phyloP scores from a whole-genome alignment of 1,284 basidiomycete genomes.

The Melampsora americana region DNA sequence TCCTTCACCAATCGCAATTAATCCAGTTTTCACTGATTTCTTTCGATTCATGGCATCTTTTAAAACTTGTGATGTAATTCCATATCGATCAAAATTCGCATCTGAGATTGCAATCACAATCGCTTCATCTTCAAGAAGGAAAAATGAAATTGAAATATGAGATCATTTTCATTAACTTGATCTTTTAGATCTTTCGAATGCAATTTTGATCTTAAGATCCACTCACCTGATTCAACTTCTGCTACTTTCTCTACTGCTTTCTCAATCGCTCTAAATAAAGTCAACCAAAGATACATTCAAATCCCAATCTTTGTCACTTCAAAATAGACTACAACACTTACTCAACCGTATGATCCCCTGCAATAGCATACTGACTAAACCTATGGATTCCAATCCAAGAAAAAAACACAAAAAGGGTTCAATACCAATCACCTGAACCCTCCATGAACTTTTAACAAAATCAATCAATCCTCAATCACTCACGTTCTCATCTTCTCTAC shows the following conservation, averaged over 20 bases:
- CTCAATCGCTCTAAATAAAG: neutral
- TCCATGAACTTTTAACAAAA: too few species aligned
- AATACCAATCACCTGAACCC: too few species aligned
- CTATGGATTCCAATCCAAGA: neutral
- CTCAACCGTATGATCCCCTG: conserved; percentile 24
- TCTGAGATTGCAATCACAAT: conserved; percentile 55
- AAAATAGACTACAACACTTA: neutral
- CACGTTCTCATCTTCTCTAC: conserved; percentile 44
- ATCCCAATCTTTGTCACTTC: neutral
- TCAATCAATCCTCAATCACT: neutral
- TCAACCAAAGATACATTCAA: neutral
- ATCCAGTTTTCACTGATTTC: conserved; percentile 44
- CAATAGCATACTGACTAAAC: conserved; percentile 19
- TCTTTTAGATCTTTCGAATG: too few species aligned
- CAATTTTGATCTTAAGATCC: neutral
- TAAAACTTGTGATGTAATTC: conserved; percentile 50
- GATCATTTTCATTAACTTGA: neutral
- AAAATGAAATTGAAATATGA: neutral
- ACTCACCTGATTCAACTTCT: neutral
- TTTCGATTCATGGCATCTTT: conserved; percentile 40
- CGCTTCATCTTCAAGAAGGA: conserved; percentile 50
- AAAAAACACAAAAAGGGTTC: neutral
- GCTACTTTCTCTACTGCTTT: neutral
- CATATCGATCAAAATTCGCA: conserved; percentile 54
- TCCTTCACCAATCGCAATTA: conserved; percentile 48